Conservation (phyloP, 202 grass and related monocot genomes). For the Panicum virgatum region DNA sequence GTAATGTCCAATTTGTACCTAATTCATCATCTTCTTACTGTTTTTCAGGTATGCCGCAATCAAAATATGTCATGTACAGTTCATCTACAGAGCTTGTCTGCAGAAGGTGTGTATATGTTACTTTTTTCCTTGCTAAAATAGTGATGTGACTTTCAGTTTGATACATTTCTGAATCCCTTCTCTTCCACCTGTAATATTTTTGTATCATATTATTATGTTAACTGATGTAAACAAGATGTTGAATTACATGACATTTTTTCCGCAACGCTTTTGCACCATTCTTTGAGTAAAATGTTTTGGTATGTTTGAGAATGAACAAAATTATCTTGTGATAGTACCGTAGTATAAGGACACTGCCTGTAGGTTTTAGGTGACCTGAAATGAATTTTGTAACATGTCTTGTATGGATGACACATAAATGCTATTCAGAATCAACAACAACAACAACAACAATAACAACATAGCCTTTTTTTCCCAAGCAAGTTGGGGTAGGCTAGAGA, state of each 20-base stretch:
- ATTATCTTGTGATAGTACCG: neutral
- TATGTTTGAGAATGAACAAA: neutral
- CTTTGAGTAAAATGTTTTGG: neutral
- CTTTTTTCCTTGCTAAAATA: neutral
- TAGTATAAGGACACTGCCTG: neutral
- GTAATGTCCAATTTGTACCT: neutral
- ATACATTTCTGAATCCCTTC: neutral
- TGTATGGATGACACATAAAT: neutral
- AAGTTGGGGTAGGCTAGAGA: too few species aligned
- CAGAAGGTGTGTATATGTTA: slow-evolving; percentile 17
- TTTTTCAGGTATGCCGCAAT: slow-evolving; percentile 22
- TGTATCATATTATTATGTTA: neutral
- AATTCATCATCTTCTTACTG: neutral
- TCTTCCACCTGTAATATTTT: neutral
- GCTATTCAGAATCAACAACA: neutral
- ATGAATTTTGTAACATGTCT: neutral
- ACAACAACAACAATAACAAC: too few species aligned
- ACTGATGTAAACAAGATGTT: neutral
- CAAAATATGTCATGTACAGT: neutral
- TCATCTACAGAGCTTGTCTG: slow-evolving; percentile 6
- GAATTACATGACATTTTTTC: neutral
- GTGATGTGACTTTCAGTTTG: neutral
- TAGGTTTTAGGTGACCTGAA: neutral
- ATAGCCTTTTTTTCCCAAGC: too few species aligned
- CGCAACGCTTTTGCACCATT: neutral